Base-by-base conservation (phyloP, 2,329 filamentous ascomycete genomes). In the Trichoderma sp. region DNA sequence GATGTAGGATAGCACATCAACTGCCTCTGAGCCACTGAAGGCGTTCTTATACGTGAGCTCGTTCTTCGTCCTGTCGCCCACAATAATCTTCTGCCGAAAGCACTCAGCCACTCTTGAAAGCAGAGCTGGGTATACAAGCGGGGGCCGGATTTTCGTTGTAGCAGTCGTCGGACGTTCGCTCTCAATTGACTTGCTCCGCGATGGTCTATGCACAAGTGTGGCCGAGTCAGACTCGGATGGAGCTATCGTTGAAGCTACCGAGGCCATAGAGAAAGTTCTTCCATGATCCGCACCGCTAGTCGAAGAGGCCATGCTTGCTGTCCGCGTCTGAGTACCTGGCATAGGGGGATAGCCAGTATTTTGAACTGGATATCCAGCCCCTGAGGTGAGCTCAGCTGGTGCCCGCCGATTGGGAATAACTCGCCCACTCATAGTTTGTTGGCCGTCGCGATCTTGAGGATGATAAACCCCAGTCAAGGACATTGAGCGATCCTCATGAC, bases 11-110 rank as follows among this genome's bases (percentile, higher is more conserved):
- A 99, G 92, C 72, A 98, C 88, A 80, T 99, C 96, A 24, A 99
- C 96, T 24, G 96, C 95, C 80, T 99, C 96, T 28, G 93, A 92
- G 76, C 96, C 96, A 73, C 94, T 97, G 80, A 99, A 99, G 3
- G 95, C 93, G 82, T 96, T 97, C 81, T 97, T 97, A 84, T 99
- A 99, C 3, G 95, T 94, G 73, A 99, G 86, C 71, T 95, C 95
- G 85, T 99, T 98, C 86, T 99, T 99, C 74, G 94, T 94, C 74
- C 95, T 90, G 78, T 98, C 96, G 68, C 92, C 91, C 28, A 95
- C 88, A 28, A 91, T 89, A 63, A 99, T 94, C 81, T 95, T 92
- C 77, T 97, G 93, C 67, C 93, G 91, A 82, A 99, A 98, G 70
- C 93, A 94, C 77, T 97, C 93, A 56, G 93, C 95, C 5, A 99